Evolutionary conservation across 2,329 filamentous ascomycete genomes (phyloP).

Genomic region (Ampelomyces quisqualis): DNA sequence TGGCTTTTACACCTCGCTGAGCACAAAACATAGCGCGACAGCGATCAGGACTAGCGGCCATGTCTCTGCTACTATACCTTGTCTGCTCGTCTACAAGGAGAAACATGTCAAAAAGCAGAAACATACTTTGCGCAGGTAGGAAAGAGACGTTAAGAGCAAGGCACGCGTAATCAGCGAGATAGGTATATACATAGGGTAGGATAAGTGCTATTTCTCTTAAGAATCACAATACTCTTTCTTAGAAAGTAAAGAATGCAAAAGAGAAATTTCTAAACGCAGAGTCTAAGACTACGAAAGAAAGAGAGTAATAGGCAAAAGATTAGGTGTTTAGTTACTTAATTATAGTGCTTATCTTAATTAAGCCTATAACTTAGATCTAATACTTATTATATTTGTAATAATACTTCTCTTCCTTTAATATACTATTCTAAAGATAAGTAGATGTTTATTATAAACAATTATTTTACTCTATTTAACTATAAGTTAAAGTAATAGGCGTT

Average conservation of each 20-base stretch:
- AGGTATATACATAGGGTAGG: constrained; percentile 12
- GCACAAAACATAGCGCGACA: constrained; percentile 1
- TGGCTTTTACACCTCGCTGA: constrained; percentile 6
- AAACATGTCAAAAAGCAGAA: neutral
- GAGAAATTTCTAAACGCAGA: neutral
- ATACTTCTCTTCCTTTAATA: too few relatives aligned
- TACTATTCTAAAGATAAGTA: too few relatives aligned
- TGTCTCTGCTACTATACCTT: neutral
- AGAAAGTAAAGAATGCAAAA: constrained; percentile 6
- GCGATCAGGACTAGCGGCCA: neutral
- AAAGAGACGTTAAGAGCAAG: constrained; percentile 9
- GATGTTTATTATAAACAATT: too few relatives aligned
- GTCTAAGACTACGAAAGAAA: neutral
- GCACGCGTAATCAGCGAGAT: constrained; percentile 8
- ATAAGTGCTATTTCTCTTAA: constrained; percentile 10
- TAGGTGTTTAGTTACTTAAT: too few relatives aligned
- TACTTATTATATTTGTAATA: too few relatives aligned
- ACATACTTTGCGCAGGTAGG: neutral
- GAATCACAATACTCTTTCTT: constrained; percentile 4
- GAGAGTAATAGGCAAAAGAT: neutral
- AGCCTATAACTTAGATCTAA: too few relatives aligned
- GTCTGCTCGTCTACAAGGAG: neutral
- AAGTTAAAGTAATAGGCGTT: too few relatives aligned
- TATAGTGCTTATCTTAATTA: too few relatives aligned
- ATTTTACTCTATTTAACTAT: too few relatives aligned